Evolutionary conservation across 352 stramenopile genomes (phyloP).

Genomic region (Pythium aquatile): DNA sequence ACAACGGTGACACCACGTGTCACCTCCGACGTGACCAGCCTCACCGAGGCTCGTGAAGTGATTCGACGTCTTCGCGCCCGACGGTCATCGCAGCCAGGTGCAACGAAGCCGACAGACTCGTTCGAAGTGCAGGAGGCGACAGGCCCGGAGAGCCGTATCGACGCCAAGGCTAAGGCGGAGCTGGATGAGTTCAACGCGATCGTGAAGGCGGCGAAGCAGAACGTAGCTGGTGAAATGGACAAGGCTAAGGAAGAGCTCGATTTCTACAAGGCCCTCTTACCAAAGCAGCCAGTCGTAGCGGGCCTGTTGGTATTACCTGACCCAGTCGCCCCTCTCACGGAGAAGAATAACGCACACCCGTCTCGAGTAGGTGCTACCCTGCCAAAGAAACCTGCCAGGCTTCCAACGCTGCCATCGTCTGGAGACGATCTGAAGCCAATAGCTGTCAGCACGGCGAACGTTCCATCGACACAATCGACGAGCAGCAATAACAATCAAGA

Average conservation of each 20-base stretch:
- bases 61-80: conserved; percentile 27
- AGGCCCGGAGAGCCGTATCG: conserved; percentile 19
- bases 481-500: conserved; percentile 31
- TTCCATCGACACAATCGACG: neutral
- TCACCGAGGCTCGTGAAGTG: conserved; percentile 21
- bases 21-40: conserved; percentile 19
- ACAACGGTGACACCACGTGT: neutral
- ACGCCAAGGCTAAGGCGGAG: conserved; percentile 39
- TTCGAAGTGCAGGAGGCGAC: neutral
- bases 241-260: conserved; percentile 50
- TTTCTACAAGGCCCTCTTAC: conserved; percentile 57
- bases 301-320: neutral
- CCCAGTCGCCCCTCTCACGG: neutral
- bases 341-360: neutral
- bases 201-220: conserved; percentile 41
- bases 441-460: neutral
- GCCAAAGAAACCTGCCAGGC: conserved; percentile 20
- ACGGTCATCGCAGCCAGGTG: conserved; percentile 7
- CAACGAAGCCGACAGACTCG: neutral
- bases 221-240: conserved; percentile 31
- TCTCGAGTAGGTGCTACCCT: neutral
- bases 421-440: neutral
- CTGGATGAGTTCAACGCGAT: conserved; percentile 57
- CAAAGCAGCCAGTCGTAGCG: conserved; percentile 12
- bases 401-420: conserved; percentile 10